Conservation (phyloP, 208 protist species). For the Trypanosoma cruzi region DNA sequence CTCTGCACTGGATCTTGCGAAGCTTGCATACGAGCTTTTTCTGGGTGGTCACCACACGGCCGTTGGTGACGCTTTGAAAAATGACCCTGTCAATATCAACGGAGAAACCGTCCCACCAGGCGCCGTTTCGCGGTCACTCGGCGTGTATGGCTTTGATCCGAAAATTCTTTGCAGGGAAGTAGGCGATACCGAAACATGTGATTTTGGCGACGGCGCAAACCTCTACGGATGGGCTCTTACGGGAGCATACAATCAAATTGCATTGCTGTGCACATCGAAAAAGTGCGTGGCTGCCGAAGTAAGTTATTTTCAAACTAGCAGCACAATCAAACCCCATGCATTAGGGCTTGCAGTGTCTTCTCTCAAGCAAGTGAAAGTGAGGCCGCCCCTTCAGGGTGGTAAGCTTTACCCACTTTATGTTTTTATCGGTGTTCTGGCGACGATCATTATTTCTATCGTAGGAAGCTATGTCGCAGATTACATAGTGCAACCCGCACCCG, state of each 20-base stretch:
- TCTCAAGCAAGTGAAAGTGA: not conserved
- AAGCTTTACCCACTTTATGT: slow-evolving; percentile 31
- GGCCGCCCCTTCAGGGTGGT: not conserved
- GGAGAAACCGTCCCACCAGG: not conserved
- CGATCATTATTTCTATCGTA: slow-evolving; percentile 37
- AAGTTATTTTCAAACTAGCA: slow-evolving; percentile 3
- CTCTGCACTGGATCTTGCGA: slow-evolving; percentile 38
- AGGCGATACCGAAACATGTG: slow-evolving; percentile 1
- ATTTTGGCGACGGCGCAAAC: not conserved
- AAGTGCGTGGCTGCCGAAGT: slow-evolving; percentile 21
- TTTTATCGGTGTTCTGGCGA: slow-evolving; percentile 38
- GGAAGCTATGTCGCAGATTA: slow-evolving; percentile 55
- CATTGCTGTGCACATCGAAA: slow-evolving; percentile 35
- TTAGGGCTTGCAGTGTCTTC: slow-evolving; percentile 7
- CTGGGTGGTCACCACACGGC: slow-evolving; percentile 22
- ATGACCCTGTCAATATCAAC: not conserved
- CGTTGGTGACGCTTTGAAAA: slow-evolving; percentile 16
- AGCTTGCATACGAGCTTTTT: slow-evolving; percentile 30
- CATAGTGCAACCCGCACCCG: slow-evolving; percentile 52
- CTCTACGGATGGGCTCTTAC: slow-evolving; percentile 35
- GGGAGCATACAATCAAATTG: slow-evolving; percentile 34
- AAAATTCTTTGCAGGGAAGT: slow-evolving; percentile 26
- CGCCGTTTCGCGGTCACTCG: slow-evolving; percentile 24
- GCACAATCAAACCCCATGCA: not conserved
- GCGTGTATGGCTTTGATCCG: slow-evolving; percentile 33